Percentiles rank a stretch among this genome's conserved stretches.
Evolutionary conservation across 768 basidiomycete genomes (phyloP).

Genomic region (Leccinum rimulosum): DNA sequence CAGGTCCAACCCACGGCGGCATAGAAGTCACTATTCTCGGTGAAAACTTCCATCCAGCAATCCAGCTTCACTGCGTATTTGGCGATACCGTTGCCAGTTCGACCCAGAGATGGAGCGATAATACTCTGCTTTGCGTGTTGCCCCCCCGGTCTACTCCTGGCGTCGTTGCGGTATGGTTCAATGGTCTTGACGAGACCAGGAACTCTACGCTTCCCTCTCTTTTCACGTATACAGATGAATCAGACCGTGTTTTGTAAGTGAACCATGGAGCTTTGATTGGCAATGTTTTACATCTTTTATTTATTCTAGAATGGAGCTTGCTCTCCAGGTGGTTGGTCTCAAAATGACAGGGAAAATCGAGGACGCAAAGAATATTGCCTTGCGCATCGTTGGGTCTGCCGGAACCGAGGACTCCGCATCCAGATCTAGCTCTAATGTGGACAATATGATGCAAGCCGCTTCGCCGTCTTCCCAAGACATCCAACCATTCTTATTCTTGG

Average conservation of each 20-base stretch:
- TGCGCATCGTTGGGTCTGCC: constrained; percentile 85
- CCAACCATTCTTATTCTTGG: constrained; percentile 54
- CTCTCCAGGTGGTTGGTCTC: constrained; percentile 90
- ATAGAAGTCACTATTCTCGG: constrained; percentile 94
- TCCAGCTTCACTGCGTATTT: constrained; percentile 78
- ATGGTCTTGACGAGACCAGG: constrained; percentile 64
- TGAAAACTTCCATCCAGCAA: constrained; percentile 77
- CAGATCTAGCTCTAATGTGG: constrained; percentile 29
- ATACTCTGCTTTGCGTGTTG: constrained; percentile 86
- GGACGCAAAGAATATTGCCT: constrained; percentile 88
- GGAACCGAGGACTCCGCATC: constrained; percentile 48
- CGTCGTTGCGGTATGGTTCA: constrained; percentile 86
- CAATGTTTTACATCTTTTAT: constrained; percentile 15
- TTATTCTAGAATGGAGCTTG: constrained; percentile 81
- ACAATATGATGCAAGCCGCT: constrained; percentile 55
- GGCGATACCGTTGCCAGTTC: constrained; percentile 79
- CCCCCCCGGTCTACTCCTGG: constrained; percentile 83
- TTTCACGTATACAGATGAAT: constrained; percentile 90
- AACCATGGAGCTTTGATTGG: constrained; percentile 1
- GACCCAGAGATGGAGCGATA: constrained; percentile 90
- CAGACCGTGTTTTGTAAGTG: constrained; percentile 82
- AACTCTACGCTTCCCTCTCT: constrained; percentile 54
- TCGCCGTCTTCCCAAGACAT: constrained; percentile 48
- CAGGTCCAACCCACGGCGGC: constrained; percentile 87
- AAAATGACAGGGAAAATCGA: constrained; percentile 97